phyloP scores from a whole-genome alignment of 1,284 basidiomycete genomes.

The Rhodofomes roseus region DNA sequence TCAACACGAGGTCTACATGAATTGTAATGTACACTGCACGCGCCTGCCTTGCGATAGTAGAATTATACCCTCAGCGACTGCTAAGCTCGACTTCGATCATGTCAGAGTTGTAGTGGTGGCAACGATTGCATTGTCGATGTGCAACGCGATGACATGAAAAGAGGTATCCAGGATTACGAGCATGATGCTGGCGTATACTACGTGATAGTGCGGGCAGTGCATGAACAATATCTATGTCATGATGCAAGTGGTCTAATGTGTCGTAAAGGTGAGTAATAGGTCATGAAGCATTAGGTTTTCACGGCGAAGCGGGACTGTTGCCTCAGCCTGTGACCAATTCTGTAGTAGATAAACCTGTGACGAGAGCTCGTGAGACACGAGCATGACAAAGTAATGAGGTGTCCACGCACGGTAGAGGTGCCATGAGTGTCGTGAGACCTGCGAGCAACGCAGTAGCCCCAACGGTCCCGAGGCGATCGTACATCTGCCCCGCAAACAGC shows the following conservation, averaged over 20 bases:
- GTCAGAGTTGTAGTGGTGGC: too few relatives aligned
- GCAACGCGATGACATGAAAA: too few relatives aligned
- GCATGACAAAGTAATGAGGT: neutral
- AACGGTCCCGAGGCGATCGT: slow-evolving; percentile 57
- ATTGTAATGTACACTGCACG: neutral
- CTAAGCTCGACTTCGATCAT: too few relatives aligned
- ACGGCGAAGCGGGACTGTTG: slow-evolving; percentile 33
- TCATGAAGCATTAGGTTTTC: neutral
- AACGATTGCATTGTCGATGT: too few relatives aligned
- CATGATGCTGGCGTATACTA: neutral
- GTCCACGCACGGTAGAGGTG: slow-evolving; percentile 65
- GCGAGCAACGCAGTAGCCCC: slow-evolving; percentile 77
- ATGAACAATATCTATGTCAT: neutral
- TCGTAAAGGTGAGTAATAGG: neutral
- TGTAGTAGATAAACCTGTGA: slow-evolving; percentile 38
- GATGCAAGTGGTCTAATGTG: neutral
- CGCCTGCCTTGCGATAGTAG: too few relatives aligned
- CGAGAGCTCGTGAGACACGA: neutral
- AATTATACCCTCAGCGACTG: too few relatives aligned
- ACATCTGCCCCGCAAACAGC: slow-evolving; percentile 61
- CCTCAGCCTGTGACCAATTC: slow-evolving; percentile 36
- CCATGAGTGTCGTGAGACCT: slow-evolving; percentile 63
- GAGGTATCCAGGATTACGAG: neutral
- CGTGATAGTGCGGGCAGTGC: neutral
- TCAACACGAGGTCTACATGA: neutral